Evolutionary conservation across 805 yeast genomes (phyloP), one percentile per base, ranked within the genome.

Genomic region (Jamesozyma piceae): DNA sequence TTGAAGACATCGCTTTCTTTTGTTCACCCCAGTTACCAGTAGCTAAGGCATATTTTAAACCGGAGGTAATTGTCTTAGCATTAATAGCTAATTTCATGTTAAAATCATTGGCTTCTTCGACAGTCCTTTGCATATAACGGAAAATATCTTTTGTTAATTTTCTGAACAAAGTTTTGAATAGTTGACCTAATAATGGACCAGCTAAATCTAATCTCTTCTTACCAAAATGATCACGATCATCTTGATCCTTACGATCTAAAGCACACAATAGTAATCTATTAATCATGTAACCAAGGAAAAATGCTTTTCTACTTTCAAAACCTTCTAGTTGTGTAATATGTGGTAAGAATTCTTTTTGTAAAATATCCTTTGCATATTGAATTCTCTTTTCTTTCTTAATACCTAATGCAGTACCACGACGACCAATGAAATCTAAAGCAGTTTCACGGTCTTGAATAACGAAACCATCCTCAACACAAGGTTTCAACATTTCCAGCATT

Each of bases 21-120:
- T 92, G 99, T 67, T 92, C 99, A 71, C 99, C 98, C 99, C 99
- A 92, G 71, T 92, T 92, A 74, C 99, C 99, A 14, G 99, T 92
- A 42, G 99, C 99, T 59, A 92, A 74, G 32, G 98, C 92, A 67
- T 92, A 92, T 63, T 94, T 85, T 66, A 92, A 76, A 63, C 99
- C 99, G 48, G 95, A 90, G 31, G 99, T 92, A 55, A 92, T 87
- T 2, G 97, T 92, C 53, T 89, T 89, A 15, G 97, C 87, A 69
- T 92, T 90, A 52, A 92, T 97, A 32, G 98, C 98, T 58, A 92
- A 76, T 41, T 95, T 88, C 69, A 92, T 76, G 63, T 90, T 90
- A 74, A 92, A 92, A 64, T 90, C 98, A 65, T 87, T 87, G 65
- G 94, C 95, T 55, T 92, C 88, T 69, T 92, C 99, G 45, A 92